Evolutionary conservation across 805 yeast species (phyloP).

Genomic region (Brettanomyces custersianus): DNA sequence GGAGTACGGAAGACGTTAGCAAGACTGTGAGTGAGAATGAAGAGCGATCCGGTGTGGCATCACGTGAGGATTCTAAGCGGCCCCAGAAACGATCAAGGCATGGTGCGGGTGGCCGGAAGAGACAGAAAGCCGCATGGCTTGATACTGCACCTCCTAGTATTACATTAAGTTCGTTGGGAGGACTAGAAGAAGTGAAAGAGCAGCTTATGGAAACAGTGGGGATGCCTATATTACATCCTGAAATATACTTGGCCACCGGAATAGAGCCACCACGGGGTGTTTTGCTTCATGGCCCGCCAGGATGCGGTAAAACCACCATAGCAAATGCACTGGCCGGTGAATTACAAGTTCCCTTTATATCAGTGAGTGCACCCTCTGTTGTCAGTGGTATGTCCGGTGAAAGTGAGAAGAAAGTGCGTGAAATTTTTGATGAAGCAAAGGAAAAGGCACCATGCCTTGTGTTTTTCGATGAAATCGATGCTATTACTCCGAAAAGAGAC

Average conservation of each 20-base stretch:
- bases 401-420: conserved; percentile 88
- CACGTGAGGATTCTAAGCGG: conserved; percentile 6
- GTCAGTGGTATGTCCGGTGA: conserved; percentile 99
- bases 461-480: conserved; percentile 95
- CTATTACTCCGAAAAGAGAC: conserved; percentile 96
- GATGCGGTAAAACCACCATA: conserved; percentile 95
- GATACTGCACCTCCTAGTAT: conserved; percentile 65
- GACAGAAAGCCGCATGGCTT: conserved; percentile 30
- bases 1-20: conserved; percentile 14
- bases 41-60: conserved; percentile 22
- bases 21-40: conserved; percentile 9
- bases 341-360: conserved; percentile 83
- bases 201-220: conserved; percentile 88
- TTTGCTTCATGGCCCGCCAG: conserved; percentile 95
- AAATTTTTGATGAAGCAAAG: conserved; percentile 88
- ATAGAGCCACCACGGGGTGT: conserved; percentile 95
- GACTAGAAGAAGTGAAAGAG: conserved; percentile 75
- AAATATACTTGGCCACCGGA: conserved; percentile 78
- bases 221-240: conserved; percentile 89
- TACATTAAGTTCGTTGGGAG: conserved; percentile 73
- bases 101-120: conserved; percentile 24
- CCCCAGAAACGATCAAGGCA: conserved; percentile 34
- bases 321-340: conserved; percentile 97
- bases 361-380: conserved; percentile 88
- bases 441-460: conserved; percentile 83